Base-by-base conservation (phyloP, 495 filamentous ascomycete genomes). In the Trichoderma reesei region DNA sequence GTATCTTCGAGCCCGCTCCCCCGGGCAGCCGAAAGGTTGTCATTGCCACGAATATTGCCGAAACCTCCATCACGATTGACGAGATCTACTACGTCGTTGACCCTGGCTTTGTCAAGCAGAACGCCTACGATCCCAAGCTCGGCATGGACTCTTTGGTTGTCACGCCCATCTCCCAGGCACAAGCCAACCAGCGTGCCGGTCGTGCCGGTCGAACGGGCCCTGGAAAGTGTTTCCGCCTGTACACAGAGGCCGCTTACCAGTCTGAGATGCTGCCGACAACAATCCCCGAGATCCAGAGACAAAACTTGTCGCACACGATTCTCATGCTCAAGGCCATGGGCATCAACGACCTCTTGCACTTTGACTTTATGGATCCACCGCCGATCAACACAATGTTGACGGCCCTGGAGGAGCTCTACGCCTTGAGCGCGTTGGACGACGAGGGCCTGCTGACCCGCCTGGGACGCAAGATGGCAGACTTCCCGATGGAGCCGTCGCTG, bases 271-370 rank as follows among this genome's bases (percentile, higher is more conserved):
- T 98, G 44, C 95, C 94, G 0, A 96, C 91, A 0, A 90, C 91
- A 0, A 92, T 98, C 63, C 94, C 94, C 10, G 95, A 98, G 69
- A 99, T 99, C 60, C 94, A 99, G 70, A 84, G 94, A 8, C 92
- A 96, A 72, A 98, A 98, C 69, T 75, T 99, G n/a, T 88, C 90
- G 0, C 83, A 88, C 64, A 97, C 94, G 3, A 98, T 99, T 74
- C 85, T 99, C 36, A 96, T 98, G 92, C 82, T 99, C 38, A 99
- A 99, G 74, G 94, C 94, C 1, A 98, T 98, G 93, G 94, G 94
- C 3, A 98, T 99, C 72, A 97, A 98, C 68, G 94, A 99, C 69
- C 80, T 99, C 3, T 84, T 99, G 11, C 91, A 96, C 66, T 99
- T 99, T 69, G 93, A 97, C 72, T 99, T 98, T 69, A 97, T 99